Percentiles rank a stretch among this genome's conserved stretches.
Conservation (phyloP, 257 asterid species). For the Plantago ovata region DNA sequence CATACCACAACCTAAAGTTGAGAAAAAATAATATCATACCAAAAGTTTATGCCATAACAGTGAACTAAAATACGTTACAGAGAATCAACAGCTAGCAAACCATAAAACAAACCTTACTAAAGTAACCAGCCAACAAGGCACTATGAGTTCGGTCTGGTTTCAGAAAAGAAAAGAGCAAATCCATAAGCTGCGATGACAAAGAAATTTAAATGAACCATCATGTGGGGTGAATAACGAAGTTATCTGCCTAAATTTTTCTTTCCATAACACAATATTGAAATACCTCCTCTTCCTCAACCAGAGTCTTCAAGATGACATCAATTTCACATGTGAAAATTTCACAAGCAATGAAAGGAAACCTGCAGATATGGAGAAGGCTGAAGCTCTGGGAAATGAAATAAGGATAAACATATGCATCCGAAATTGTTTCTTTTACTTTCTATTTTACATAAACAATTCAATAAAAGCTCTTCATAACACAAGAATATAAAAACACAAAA, state of each 20-base stretch:
- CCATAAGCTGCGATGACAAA: constrained; percentile 72
- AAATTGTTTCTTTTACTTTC: neutral
- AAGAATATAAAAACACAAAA: no score
- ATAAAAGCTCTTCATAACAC: neutral
- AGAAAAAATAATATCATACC: constrained; percentile 26
- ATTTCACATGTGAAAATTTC: constrained; percentile 97
- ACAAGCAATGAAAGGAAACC: constrained; percentile 98
- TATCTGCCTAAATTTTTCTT: neutral
- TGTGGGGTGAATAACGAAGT: constrained; percentile 1
- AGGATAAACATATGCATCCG: neutral
- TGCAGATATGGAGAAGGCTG: constrained; percentile 29
- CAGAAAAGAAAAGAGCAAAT: constrained; percentile 90
- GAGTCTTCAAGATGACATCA: constrained; percentile 89
- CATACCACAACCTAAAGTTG: constrained; percentile 81
- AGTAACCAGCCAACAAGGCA: constrained; percentile 91
- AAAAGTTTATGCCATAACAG: constrained; percentile 17
- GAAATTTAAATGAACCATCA: constrained; percentile 15
- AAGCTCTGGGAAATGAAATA: constrained; percentile 2
- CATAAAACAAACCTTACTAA: constrained; percentile 72
- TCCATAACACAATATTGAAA: neutral
- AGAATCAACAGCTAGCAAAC: neutral
- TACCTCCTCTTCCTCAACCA: constrained; percentile 97
- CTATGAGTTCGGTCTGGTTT: constrained; percentile 82
- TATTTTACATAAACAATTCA: neutral
- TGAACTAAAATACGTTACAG: constrained; percentile 12